Evolutionary conservation across 768 basidiomycete genomes (phyloP).

Genomic region (Pisolithus sp.): DNA sequence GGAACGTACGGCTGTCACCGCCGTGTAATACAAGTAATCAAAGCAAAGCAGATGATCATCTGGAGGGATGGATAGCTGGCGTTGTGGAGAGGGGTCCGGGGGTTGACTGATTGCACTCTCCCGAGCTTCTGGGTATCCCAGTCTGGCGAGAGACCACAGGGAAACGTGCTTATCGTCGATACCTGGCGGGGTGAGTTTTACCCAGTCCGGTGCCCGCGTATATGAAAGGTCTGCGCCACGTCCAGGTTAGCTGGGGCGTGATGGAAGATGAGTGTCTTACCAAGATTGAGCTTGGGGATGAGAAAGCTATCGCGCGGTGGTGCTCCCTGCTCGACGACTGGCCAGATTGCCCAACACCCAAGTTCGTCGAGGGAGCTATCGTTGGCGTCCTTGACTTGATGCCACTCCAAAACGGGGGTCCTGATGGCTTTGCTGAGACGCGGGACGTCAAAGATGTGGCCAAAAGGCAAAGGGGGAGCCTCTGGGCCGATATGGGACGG

Average conservation of each 20-base stretch:
- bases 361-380: slow-evolving; percentile 28
- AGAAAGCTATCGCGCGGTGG: slow-evolving; percentile 8
- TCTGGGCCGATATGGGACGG: slow-evolving; percentile 49
- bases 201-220: slow-evolving; percentile 17
- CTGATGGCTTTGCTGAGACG: slow-evolving; percentile 39
- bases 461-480: slow-evolving; percentile 48
- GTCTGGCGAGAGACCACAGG: slow-evolving; percentile 21
- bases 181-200: slow-evolving; percentile 12
- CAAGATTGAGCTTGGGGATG: slow-evolving; percentile 4
- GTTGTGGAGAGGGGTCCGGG: slow-evolving; percentile 13
- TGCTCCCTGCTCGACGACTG: slow-evolving; percentile 9
- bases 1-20: slow-evolving; percentile 36
- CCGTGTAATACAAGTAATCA: slow-evolving; percentile 22
- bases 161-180: slow-evolving; percentile 16
- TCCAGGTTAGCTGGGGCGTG: slow-evolving; percentile 32
- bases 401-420: slow-evolving; percentile 55
- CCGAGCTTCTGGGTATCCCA: slow-evolving; percentile 17
- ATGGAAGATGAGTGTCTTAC: not conserved
- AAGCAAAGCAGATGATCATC: slow-evolving; percentile 22
- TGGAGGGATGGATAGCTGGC: slow-evolving; percentile 11
- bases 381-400: slow-evolving; percentile 47
- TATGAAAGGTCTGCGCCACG: slow-evolving; percentile 20
- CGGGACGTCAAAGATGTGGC: slow-evolving; percentile 55
- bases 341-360: slow-evolving; percentile 19
- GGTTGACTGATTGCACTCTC: slow-evolving; percentile 2